Percentiles rank a stretch among this genome's conserved stretches.
phyloP scores from a whole-genome alignment of 306 rosid genomes.

The Hippophae tibetana region DNA sequence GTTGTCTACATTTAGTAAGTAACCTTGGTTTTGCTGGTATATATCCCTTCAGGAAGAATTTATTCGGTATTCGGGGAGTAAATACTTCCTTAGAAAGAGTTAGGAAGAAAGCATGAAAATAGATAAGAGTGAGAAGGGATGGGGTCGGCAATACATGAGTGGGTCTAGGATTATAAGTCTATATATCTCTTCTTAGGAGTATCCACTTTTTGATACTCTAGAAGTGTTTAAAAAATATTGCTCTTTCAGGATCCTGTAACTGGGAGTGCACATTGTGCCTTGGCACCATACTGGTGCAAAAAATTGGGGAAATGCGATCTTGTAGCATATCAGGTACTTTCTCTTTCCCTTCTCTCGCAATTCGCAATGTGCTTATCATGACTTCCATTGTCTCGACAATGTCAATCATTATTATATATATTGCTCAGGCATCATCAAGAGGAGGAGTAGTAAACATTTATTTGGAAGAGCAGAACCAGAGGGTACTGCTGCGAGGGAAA shows the following conservation, averaged over 20 bases:
- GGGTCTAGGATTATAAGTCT: too few species aligned
- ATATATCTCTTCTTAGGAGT: too few species aligned
- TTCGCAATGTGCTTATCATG: background rate
- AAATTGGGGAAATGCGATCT: slow-evolving; percentile 58
- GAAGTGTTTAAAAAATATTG: too few species aligned
- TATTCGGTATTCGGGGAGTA: too few species aligned
- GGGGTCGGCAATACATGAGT: too few species aligned
- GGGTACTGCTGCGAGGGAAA: slow-evolving; percentile 61
- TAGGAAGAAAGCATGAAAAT: too few species aligned
- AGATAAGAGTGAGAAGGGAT: too few species aligned
- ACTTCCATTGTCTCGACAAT: background rate
- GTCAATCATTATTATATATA: slow-evolving; percentile 2
- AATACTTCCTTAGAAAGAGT: too few species aligned
- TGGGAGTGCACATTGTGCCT: slow-evolving; percentile 64
- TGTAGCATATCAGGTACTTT: slow-evolving; percentile 49
- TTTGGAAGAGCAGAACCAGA: slow-evolving; percentile 49
- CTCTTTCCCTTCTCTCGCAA: background rate
- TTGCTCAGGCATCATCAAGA: slow-evolving; percentile 61
- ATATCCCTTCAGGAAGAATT: slow-evolving; percentile 24
- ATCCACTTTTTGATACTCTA: too few species aligned
- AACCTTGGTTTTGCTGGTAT: too few species aligned
- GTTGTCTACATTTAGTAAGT: too few species aligned
- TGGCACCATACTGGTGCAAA: slow-evolving; percentile 62
- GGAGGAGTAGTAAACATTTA: slow-evolving; percentile 55
- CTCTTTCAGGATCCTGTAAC: slow-evolving; percentile 50